Percentiles rank a stretch among this genome's conserved stretches.
phyloP scores from a whole-genome alignment of 208 protist genomes.

The Trypanosoma congolense region DNA sequence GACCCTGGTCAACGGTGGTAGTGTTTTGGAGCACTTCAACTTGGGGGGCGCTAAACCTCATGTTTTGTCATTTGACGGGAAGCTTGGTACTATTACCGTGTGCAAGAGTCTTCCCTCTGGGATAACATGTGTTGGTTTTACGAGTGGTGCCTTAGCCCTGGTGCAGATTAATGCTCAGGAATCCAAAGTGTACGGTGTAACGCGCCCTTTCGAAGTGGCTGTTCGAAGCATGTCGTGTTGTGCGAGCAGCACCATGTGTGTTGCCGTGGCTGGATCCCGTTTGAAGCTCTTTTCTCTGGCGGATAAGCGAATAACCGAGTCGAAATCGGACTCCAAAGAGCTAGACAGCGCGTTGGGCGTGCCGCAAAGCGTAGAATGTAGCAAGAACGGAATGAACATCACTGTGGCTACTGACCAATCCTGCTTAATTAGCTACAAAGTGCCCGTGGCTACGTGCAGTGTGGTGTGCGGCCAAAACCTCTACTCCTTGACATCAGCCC shows the following conservation, averaged over 20 bases:
- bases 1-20: slow-evolving; percentile 60
- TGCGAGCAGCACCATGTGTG: slow-evolving; percentile 40
- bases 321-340: slow-evolving; percentile 28
- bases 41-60: slow-evolving; percentile 36
- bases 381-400: slow-evolving; percentile 88
- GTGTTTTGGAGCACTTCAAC: slow-evolving; percentile 47
- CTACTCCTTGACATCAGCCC: slow-evolving; percentile 83
- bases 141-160: slow-evolving; percentile 49
- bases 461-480: slow-evolving; percentile 59
- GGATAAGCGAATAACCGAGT: slow-evolving; percentile 53
- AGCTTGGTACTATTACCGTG: slow-evolving; percentile 62
- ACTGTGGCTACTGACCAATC: slow-evolving; percentile 71
- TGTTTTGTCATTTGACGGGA: slow-evolving; percentile 62
- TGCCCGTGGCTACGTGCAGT: slow-evolving; percentile 78
- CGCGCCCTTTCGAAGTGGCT: slow-evolving; percentile 26
- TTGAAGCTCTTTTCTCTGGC: slow-evolving; percentile 49
- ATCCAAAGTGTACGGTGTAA: slow-evolving; percentile 29
- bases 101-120: slow-evolving; percentile 26
- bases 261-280: slow-evolving; percentile 37
- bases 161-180: slow-evolving; percentile 34
- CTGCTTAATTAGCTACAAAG: slow-evolving; percentile 67
- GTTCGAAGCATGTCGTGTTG: slow-evolving; percentile 43
- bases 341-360: slow-evolving; percentile 43
- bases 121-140: slow-evolving; percentile 52
- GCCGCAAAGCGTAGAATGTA: slow-evolving; percentile 54